Conservation (phyloP, 345 rosid species). For the Pelargonium nanum region DNA sequence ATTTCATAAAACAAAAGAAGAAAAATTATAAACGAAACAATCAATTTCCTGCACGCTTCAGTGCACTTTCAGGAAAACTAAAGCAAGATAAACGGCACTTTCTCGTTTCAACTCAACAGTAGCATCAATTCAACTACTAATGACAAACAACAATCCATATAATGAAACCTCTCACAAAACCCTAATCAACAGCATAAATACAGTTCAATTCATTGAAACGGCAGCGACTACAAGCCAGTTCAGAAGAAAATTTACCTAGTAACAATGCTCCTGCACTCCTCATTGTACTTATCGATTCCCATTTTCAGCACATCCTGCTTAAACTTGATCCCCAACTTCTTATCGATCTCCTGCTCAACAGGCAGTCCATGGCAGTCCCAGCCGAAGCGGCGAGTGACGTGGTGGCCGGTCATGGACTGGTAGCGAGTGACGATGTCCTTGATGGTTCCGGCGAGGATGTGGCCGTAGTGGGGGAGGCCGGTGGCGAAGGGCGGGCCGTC, state of each 20-base stretch:
- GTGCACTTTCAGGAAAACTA: no score
- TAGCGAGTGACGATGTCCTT: conserved; percentile 88
- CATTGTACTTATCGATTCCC: conserved; percentile 88
- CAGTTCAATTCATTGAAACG: neutral
- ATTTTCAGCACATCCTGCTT: conserved; percentile 55
- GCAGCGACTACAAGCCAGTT: neutral
- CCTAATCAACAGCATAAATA: neutral
- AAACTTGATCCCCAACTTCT: conserved; percentile 46
- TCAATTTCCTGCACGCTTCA: no score
- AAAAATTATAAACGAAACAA: no score
- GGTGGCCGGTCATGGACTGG: conserved; percentile 83
- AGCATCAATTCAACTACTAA: neutral
- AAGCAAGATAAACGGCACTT: neutral
- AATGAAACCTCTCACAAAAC: neutral
- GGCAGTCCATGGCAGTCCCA: conserved; percentile 99
- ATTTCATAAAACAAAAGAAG: no score
- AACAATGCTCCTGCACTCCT: conserved; percentile 81
- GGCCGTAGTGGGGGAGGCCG: conserved; percentile 95
- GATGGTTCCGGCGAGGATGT: conserved; percentile 92
- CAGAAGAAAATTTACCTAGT: conserved; percentile 22
- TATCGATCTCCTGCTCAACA: conserved; percentile 84
- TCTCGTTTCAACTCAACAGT: neutral
- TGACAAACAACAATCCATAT: neutral
- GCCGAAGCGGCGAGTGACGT: conserved; percentile 90
- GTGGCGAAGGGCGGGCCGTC: conserved; percentile 99